Evolutionary conservation across 1,284 basidiomycete species (phyloP), one percentile per base, ranked within the genome.

Genomic region (Ganoderma meredithae): DNA sequence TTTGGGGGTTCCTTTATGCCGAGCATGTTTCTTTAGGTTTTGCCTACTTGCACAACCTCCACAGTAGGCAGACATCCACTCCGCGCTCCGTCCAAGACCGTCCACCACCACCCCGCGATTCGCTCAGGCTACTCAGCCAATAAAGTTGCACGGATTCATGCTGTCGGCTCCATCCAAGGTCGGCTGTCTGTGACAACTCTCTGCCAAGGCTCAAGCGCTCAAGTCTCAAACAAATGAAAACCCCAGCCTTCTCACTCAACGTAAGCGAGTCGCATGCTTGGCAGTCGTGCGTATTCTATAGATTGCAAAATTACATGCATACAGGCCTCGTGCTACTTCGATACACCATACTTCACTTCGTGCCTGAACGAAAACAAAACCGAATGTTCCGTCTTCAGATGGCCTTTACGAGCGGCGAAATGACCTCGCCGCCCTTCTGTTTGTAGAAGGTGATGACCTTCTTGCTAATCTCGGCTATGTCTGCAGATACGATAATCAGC

Each of bases 361-460:
- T 33, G 17, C 25, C 13, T 17, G 52, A 55, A 55, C 17, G 27
- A 33, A 55, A 27, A 31, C 52, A 19, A 36, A 49, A 31, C 39
- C 58, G 27, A 27, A 55, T 49, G 27, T 41, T 17, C 33, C 27
- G 25, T 15, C 58, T 33, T 55, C 15, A 58, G 59, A 93, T 78
- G n/a, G 92, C 91, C 81, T 89, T 93, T 78, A 90, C 82, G 61
- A 98, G 83, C 55, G 96, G 96, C 68, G 94, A 95, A 72, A 90
- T 84, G 68, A 96, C 85, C 66, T 88, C 84, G 66, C 84, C 85
- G 56, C 92, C 92, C 82, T 88, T 88, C 82, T 91, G 84, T 86
- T 93, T 91, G 88, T 97, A 98, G 85, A 94, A 95, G 70, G 86
- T 87, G 73, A 95, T 87, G 68, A 96, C 90, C 86, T 96, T 95